Evolutionary conservation across 345 rosid genomes (phyloP), one percentile per base, ranked within the genome.

Genomic region (Psidium guajava): DNA sequence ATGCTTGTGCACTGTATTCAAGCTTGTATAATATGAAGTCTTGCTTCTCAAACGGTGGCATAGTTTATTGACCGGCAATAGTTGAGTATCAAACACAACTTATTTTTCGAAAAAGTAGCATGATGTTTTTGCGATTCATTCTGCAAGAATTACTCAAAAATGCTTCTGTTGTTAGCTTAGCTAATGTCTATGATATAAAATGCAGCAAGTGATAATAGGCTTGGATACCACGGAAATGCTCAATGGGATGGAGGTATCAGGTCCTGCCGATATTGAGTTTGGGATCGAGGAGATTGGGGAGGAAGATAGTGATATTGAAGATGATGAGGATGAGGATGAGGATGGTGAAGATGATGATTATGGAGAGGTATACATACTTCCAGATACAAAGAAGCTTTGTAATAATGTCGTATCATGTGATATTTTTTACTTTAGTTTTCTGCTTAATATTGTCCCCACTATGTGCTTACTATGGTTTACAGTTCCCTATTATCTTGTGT

Each of bases 191-290:
- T 90, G 44, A 52, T 85, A 53, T 87, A 54, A 84, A 82, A 89
- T 92, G 93, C 96, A 97, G 98, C 98, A 97, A 95, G 94, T 92
- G 49, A 89, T 97, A 83, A 86, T 95, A 88, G 99, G 99, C 69
- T 92, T 95, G 89, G 98, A 97, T 91, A 91, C 95, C 27, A 88
- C 83, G 87, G 98, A 93, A 89, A 89, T 97, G 95, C 86, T 96
- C 83, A 89, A 89, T 89, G 99, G 92, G 87, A 90, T 97, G 91
- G 98, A 95, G 87, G 25, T 90, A 88, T 85, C 90, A 81, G 95
- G 96, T 88, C 88, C 93, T 49, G 88, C 96, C 58, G 98, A 94
- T 82, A 88, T 93, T 89, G 96, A 93, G 85, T 95, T 90, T 89
- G 98, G 93, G 61, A 87, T 93, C 14, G 93, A 93, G 56, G 95